Evolutionary conservation across 169 alveolate species (phyloP), one percentile per base, ranked within the genome.

Genomic region (Prorocentrum cordatum): DNA sequence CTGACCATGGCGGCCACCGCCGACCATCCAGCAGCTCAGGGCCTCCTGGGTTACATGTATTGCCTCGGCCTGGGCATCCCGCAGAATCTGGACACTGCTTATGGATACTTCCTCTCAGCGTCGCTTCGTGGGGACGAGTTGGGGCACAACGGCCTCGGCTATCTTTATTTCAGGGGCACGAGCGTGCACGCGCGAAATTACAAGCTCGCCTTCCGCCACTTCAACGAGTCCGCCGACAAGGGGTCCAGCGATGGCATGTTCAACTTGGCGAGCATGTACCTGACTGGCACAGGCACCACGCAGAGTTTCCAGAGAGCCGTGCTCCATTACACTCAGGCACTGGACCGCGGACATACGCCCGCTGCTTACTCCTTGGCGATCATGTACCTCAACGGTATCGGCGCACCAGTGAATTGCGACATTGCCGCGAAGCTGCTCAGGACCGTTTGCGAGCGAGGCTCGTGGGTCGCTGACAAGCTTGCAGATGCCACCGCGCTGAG

Each of bases 361-460:
- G 94, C 94, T 0, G 94, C 94, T 31, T 93, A 93, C 62, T 90
- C 93, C 20, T 67, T 93, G 36, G 94, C 93, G 1, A 80, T 91
- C 58, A 93, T 93, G 94, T 93, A 93, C 54, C 93, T 93, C 38
- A 91, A 92, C 39, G 93, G 83, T 72, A 68, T 68, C 38, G 70
- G 86, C n/a, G n/a, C n/a, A n/a, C n/a, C n/a, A n/a, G n/a, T n/a
- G 26, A 93, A 93, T 70, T 93, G 94, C 73, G 68, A 83, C 45
- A 73, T 91, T 22, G 94, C 94, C 20, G 92, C 82, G 10, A 82
- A 85, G 33, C 75, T 93, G n/a, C 77, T 93, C 66, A 93, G 91
- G 89, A n/a, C 71, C 71, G 93, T 92, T 0, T 62, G 91, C 31
- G 94, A 93, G 80, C 83, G 93, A 2, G 91, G 93, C 1, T 82